Percentiles rank a stretch among this genome's conserved stretches.
Evolutionary conservation across 441 rosid species (phyloP).

Genomic region (Populus hybrid): DNA sequence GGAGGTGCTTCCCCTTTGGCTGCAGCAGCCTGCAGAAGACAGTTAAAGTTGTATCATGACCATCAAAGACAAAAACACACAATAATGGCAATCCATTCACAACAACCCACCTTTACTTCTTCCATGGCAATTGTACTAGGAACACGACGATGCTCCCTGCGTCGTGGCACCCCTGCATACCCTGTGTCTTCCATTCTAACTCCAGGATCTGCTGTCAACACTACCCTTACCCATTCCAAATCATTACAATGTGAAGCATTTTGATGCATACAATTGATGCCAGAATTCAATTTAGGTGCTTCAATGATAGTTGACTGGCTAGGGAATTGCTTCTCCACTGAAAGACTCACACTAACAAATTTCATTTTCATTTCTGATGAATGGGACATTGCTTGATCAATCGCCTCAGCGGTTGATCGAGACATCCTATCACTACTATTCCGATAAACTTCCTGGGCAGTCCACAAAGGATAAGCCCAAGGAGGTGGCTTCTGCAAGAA

Average conservation of each 20-base stretch:
- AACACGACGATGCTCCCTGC: constrained; percentile 97
- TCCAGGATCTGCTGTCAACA: constrained; percentile 78
- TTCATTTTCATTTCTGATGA: constrained; percentile 68
- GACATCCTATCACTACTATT: constrained; percentile 98
- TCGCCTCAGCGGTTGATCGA: constrained; percentile 89
- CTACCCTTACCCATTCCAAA: constrained; percentile 94
- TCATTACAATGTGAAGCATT: constrained; percentile 37
- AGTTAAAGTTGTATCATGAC: constrained; percentile 14
- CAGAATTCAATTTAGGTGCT: constrained; percentile 19
- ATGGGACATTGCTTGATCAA: constrained; percentile 98
- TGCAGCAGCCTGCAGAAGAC: constrained; percentile 81
- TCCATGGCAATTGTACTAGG: constrained; percentile 98
- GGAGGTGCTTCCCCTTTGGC: constrained; percentile 99
- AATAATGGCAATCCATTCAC: constrained; percentile 2
- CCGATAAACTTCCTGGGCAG: constrained; percentile 91
- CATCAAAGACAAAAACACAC: constrained; percentile 9
- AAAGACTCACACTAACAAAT: constrained; percentile 65
- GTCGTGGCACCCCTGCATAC: constrained; percentile 57
- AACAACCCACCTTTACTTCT: constrained; percentile 87
- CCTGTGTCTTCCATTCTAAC: constrained; percentile 69
- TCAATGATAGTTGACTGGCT: constrained; percentile 28
- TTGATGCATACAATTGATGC: constrained; percentile 16
- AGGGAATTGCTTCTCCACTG: constrained; percentile 47
- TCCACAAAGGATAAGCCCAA: constrained; percentile 99
- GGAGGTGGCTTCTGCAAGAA: constrained; percentile 97